Percentiles rank a stretch among this genome's conserved stretches.
Conservation (phyloP, 495 filamentous ascomycete species). For the Podospora conica region DNA sequence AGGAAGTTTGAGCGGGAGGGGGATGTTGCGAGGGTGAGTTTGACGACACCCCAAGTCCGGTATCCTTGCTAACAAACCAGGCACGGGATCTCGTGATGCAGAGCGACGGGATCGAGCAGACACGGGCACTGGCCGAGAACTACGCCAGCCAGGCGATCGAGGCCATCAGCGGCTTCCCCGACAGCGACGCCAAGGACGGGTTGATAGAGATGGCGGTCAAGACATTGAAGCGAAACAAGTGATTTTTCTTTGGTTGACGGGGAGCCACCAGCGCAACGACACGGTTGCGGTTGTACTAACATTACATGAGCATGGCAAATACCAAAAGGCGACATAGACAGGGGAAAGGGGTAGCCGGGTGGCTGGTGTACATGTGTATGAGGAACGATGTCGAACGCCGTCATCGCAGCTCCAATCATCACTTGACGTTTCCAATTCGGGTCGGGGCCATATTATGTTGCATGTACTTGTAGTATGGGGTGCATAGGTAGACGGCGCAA, state of each 20-base stretch:
- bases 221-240: slow-evolving; percentile 84
- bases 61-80: slow-evolving; percentile 38
- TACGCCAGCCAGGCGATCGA: slow-evolving; percentile 84
- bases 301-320: slow-evolving; percentile 2
- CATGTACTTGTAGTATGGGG: slow-evolving; percentile 1
- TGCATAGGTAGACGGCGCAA: slow-evolving; percentile 3
- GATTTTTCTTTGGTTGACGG: slow-evolving; percentile 14
- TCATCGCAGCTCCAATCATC: neutral
- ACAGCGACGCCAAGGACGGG: slow-evolving; percentile 85
- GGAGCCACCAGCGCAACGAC: neutral
- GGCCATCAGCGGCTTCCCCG: slow-evolving; percentile 75
- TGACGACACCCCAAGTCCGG: neutral
- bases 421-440: neutral
- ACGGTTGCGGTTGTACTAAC: slow-evolving; percentile 6
- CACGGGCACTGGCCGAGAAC: slow-evolving; percentile 78
- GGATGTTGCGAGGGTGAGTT: slow-evolving; percentile 71
- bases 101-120: slow-evolving; percentile 86
- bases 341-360: neutral
- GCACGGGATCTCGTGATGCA: slow-evolving; percentile 75
- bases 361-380: slow-evolving; percentile 10
- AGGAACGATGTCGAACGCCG: neutral
- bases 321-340: slow-evolving; percentile 10
- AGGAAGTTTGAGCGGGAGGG: slow-evolving; percentile 81
- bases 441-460: neutral
- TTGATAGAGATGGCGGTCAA: slow-evolving; percentile 91